Conservation (phyloP, 2,329 filamentous ascomycete genomes). For the Thermochaetoides dissita region DNA sequence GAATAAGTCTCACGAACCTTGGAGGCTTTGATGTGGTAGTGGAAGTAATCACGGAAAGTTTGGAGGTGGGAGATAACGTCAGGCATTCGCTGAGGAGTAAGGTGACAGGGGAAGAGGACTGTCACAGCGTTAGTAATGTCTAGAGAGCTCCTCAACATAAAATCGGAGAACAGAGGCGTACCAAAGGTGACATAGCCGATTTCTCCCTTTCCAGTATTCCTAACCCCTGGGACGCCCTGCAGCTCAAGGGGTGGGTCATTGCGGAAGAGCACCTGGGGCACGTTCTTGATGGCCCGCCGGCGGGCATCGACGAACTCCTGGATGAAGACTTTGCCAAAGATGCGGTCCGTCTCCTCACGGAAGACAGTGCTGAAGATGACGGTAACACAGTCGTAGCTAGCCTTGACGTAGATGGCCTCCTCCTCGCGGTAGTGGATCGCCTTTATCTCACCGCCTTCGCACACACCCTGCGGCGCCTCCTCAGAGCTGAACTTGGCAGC, state of each 20-base stretch:
- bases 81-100: constrained; percentile 77
- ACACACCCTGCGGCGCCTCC: constrained; percentile 78
- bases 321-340: constrained; percentile 96
- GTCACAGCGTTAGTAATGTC: constrained; percentile 9
- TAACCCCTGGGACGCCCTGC: constrained; percentile 72
- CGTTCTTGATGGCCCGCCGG: constrained; percentile 91
- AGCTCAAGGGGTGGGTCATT: constrained; percentile 90
- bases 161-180: constrained; percentile 25
- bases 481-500: constrained; percentile 88
- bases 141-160: background rate
- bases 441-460: constrained; percentile 84
- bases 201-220: constrained; percentile 61
- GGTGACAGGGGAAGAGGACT: constrained; percentile 93
- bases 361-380: constrained; percentile 99
- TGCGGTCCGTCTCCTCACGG: constrained; percentile 89
- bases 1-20: constrained; percentile 36
- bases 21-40: constrained; percentile 99
- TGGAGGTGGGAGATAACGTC: constrained; percentile 98
- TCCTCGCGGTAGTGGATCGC: constrained; percentile 97
- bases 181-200: constrained; percentile 98
- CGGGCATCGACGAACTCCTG: constrained; percentile 97
- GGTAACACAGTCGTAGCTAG: constrained; percentile 90
- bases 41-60: constrained; percentile 99
- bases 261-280: constrained; percentile 90
- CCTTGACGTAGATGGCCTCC: constrained; percentile 97